phyloP scores from a whole-genome alignment of 495 filamentous ascomycete genomes.

The Cudoniella acicularis region DNA sequence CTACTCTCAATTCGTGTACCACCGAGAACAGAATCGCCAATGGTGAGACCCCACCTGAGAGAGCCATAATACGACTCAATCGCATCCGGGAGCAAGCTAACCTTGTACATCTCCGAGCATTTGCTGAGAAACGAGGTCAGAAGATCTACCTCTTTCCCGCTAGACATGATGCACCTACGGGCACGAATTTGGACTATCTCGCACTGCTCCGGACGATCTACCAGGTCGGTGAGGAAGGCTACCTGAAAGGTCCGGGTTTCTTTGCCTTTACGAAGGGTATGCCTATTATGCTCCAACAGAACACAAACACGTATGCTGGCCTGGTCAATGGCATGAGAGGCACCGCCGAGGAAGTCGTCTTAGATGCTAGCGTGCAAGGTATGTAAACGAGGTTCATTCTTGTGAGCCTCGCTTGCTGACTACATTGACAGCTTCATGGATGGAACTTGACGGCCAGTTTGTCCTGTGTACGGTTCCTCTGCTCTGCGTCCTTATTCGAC shows the following conservation, averaged over 20 bases:
- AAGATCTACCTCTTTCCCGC: slow-evolving; percentile 18
- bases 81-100: slow-evolving; percentile 10
- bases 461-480: slow-evolving; percentile 11
- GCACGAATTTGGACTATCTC: neutral
- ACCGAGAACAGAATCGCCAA: slow-evolving; percentile 3
- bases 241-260: slow-evolving; percentile 11
- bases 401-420: slow-evolving; percentile 2
- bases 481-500: slow-evolving; percentile 9
- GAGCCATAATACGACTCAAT: slow-evolving; percentile 11
- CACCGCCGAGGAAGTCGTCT: slow-evolving; percentile 10
- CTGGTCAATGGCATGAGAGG: slow-evolving; percentile 14
- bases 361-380: slow-evolving; percentile 10
- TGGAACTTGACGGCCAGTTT: slow-evolving; percentile 13
- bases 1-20: slow-evolving; percentile 12
- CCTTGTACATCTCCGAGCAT: slow-evolving; percentile 8
- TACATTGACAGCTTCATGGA: slow-evolving; percentile 11
- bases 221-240: slow-evolving; percentile 7
- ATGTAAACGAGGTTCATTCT: neutral
- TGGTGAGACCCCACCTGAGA: slow-evolving; percentile 10
- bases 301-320: slow-evolving; percentile 9
- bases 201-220: slow-evolving; percentile 5
- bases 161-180: slow-evolving; percentile 4
- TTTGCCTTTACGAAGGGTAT: slow-evolving; percentile 15
- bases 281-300: slow-evolving; percentile 13
- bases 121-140: slow-evolving; percentile 10